Evolutionary conservation across 2,329 filamentous ascomycete species (phyloP).

Genomic region (Cladophialophora immunda): DNA sequence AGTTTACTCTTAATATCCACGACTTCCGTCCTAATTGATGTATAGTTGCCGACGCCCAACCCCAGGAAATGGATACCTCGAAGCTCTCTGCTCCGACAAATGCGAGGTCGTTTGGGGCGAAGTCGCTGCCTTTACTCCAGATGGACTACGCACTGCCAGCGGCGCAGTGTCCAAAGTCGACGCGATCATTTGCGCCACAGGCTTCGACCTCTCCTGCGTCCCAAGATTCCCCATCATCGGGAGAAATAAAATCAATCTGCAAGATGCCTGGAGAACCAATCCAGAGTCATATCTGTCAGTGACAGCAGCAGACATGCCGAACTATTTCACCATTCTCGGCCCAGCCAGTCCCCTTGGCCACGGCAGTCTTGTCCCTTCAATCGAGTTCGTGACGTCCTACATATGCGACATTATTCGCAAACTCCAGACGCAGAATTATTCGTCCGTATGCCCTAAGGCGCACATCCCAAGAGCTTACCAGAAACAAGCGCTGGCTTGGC

Average conservation of each 20-base stretch:
- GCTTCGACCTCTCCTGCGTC: conserved; percentile 49
- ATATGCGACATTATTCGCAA: conserved; percentile 39
- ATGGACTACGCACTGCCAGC: neutral
- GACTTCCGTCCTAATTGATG: conserved; percentile 45
- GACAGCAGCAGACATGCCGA: conserved; percentile 36
- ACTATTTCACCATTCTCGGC: conserved; percentile 37
- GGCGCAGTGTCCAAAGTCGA: conserved; percentile 37
- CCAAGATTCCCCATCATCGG: conserved; percentile 55
- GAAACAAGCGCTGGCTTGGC: too few species aligned
- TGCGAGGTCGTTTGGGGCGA: conserved; percentile 2
- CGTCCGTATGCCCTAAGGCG: too few species aligned
- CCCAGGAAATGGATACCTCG: conserved; percentile 53
- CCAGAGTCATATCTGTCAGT: conserved; percentile 37
- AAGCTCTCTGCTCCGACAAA: conserved; percentile 48
- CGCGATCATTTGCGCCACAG: conserved; percentile 49
- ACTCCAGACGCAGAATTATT: too few species aligned
- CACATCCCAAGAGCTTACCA: too few species aligned
- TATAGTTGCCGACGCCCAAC: conserved; percentile 53
- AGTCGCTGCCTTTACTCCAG: conserved; percentile 9
- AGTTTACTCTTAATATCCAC: too few species aligned
- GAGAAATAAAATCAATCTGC: conserved; percentile 48
- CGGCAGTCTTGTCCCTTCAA: conserved; percentile 52
- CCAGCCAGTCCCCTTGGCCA: conserved; percentile 53
- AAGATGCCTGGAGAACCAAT: conserved; percentile 52
- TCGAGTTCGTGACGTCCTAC: conserved; percentile 51